Base-by-base conservation (phyloP, 352 stramenopile genomes). In the Pythium utonaiense region DNA sequence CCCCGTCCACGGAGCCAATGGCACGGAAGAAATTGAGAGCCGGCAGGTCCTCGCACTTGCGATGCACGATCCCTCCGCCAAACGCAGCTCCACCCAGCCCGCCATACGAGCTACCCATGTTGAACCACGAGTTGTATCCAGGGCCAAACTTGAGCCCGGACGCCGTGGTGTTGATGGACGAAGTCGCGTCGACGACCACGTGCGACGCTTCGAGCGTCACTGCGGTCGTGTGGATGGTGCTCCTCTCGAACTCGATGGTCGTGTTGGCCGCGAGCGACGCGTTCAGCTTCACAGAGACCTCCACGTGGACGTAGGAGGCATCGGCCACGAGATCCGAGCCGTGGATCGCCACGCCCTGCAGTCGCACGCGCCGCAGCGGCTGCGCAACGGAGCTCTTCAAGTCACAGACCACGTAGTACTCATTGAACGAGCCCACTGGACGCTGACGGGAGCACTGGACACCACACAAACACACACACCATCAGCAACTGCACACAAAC, bases 361-460 rank as follows among this genome's bases (percentile, higher is more conserved):
- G 27, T 10, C 62, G 48, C 6, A 89, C 10, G 10, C 25, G 34
- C 12, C 70, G 65, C 22, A 71, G 67, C 12, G 57, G 63, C 12
- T 74, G 69, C n/a, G 77, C 48, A 3, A 38, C n/a, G 44, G 44
- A 28, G 31, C n/a, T 57, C 17, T n/a, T 56, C 12, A 93, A 67
- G 40, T 68, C 61, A 51, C 85, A 95, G n/a, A 73, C 59, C 10
- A 91, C 78, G 60, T 86, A 95, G 57, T 88, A 91, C 54, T 95
- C 85, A 59, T 95, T 93, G 67, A 87, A 95, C 34, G 69, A 81
- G 16, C 85, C 85, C 27, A 95, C 91, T 1, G 80, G 75, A 45
- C 77, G 76, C 19, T 83, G 57, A 1, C 62, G 53, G 0, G 80
- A 91, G 55, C 84, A 94, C 79, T 92, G 21, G 22, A 34, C 14